These are phyloP conservation scores for Starmerella apicola DNA, from an alignment of 805 yeast genomes.

Conservation along the genomic window DNA sequence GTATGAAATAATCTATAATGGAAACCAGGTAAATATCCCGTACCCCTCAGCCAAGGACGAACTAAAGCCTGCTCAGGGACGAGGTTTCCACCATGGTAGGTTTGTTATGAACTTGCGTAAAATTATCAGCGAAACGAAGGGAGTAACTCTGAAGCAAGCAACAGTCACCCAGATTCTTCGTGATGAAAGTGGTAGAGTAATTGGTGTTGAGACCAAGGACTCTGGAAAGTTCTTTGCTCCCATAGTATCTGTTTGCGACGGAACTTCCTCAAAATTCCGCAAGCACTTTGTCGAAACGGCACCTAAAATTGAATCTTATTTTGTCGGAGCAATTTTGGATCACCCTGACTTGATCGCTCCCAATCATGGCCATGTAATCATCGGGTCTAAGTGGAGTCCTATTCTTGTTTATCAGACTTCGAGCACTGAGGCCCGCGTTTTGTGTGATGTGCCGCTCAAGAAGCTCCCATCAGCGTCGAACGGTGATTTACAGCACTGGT, in stretches of 20 bases:
- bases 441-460: conserved; percentile 68
- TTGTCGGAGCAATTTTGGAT: conserved; percentile 66
- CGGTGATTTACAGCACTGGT: conserved; percentile 48
- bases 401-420: conserved; percentile 79
- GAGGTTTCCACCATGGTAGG: conserved; percentile 86
- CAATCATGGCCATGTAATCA: conserved; percentile 76
- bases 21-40: conserved; percentile 44
- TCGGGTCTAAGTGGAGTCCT: conserved; percentile 72
- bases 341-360: conserved; percentile 66
- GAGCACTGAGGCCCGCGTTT: conserved; percentile 67
- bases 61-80: conserved; percentile 41
- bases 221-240: conserved; percentile 38
- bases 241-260: conserved; percentile 75
- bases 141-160: conserved; percentile 71
- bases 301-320: conserved; percentile 68
- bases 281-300: conserved; percentile 51
- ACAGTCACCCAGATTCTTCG: conserved; percentile 53
- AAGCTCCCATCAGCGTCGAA: conserved; percentile 55
- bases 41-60: conserved; percentile 38
- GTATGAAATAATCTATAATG: conserved; percentile 61
- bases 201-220: conserved; percentile 51
- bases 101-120: conserved; percentile 65
- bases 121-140: conserved; percentile 55
- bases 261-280: conserved; percentile 86
- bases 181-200: conserved; percentile 41